Conservation (phyloP, 169 alveolate genomes). For the Eimeria sp. region DNA sequence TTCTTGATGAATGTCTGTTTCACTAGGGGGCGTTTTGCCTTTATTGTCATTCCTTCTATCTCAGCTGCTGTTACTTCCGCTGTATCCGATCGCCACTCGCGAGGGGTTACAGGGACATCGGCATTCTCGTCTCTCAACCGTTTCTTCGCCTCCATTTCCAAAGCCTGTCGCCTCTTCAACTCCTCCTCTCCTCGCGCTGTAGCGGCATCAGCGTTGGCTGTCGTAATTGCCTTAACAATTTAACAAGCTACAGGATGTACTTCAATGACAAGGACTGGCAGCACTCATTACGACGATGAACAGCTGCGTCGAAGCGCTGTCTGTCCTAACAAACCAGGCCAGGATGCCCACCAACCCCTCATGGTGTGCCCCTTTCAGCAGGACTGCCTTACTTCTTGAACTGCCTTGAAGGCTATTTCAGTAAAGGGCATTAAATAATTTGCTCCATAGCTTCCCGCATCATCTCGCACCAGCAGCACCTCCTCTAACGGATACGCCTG, state of each 20-base stretch:
- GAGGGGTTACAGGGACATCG: constrained; percentile 51
- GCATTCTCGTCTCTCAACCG: constrained; percentile 38
- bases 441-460: constrained; percentile 31
- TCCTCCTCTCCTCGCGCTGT: constrained; percentile 22
- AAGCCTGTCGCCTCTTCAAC: background rate
- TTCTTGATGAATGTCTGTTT: constrained; percentile 20
- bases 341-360: background rate
- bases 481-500: constrained; percentile 74
- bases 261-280: background rate
- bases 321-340: background rate
- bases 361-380: background rate
- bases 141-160: constrained; percentile 20
- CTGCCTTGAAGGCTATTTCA: constrained; percentile 57
- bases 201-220: constrained; percentile 27
- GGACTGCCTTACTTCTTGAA: constrained; percentile 11
- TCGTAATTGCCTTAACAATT: constrained; percentile 16
- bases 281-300: background rate
- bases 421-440: constrained; percentile 56
- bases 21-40: constrained; percentile 4
- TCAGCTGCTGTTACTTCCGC: constrained; percentile 36
- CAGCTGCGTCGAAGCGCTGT: background rate
- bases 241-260: background rate
- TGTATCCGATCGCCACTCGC: constrained; percentile 43
- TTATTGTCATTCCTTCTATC: constrained; percentile 27
- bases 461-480: constrained; percentile 65